These are phyloP conservation scores for Trametes maxima DNA, from an alignment of 768 basidiomycete genomes.

Conservation along the genomic window DNA sequence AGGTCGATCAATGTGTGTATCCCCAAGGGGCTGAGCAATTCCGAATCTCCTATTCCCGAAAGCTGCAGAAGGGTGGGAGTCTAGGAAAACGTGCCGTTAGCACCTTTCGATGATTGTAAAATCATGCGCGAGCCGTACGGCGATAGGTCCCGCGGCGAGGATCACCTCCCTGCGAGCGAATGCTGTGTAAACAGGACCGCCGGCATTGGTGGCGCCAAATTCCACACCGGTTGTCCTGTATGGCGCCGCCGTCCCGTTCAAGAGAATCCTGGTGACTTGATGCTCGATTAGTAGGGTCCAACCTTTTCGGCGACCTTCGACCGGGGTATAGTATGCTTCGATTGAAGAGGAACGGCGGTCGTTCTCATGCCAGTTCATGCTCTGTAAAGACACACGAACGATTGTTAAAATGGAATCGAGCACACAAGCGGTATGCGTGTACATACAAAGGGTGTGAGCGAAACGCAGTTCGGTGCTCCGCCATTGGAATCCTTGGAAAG, in stretches of 20 bases:
- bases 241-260: constrained; percentile 35
- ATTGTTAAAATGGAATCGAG: background rate
- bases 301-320: constrained; percentile 48
- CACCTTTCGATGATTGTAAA: background rate
- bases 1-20: constrained; percentile 49
- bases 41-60: constrained; percentile 58
- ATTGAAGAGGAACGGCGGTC: constrained; percentile 57
- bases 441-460: constrained; percentile 52
- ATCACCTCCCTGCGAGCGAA: constrained; percentile 52
- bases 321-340: constrained; percentile 56
- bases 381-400: constrained; percentile 22
- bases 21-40: constrained; percentile 45
- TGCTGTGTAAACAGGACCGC: constrained; percentile 38
- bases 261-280: constrained; percentile 51
- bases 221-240: constrained; percentile 49
- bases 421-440: background rate
- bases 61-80: constrained; percentile 50
- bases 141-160: constrained; percentile 53
- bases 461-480: constrained; percentile 56
- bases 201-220: constrained; percentile 45
- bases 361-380: constrained; percentile 32
- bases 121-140: background rate
- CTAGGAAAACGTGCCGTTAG: background rate
- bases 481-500: constrained; percentile 55
- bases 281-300: constrained; percentile 47